phyloP scores from a whole-genome alignment of 2,329 filamentous ascomycete species.

The Fusarium tuaranense region DNA sequence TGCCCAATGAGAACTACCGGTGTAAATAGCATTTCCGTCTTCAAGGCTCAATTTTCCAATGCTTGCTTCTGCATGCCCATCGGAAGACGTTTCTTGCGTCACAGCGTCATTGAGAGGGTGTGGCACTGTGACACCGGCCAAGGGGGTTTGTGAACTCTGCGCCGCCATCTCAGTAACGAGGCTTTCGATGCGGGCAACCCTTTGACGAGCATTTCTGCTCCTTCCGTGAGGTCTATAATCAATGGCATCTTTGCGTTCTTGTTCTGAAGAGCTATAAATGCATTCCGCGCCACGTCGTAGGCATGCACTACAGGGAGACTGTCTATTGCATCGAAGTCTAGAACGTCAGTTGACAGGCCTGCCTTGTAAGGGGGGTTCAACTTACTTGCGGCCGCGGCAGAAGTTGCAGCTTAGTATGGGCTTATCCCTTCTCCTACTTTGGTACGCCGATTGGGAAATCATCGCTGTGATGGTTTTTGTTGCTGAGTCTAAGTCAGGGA shows the following conservation, averaged over 20 bases:
- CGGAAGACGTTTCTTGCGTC: background rate
- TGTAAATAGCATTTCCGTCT: slow-evolving; percentile 1
- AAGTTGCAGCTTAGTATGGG: background rate
- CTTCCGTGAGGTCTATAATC: slow-evolving; percentile 24
- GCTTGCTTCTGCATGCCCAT: background rate
- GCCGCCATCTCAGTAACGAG: slow-evolving; percentile 27
- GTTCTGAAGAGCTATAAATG: slow-evolving; percentile 20
- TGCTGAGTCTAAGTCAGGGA: too few relatives aligned
- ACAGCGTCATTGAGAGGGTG: background rate
- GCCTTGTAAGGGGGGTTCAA: background rate
- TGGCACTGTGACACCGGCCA: background rate
- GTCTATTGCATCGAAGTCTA: slow-evolving; percentile 23
- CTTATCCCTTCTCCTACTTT: background rate
- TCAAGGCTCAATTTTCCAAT: background rate
- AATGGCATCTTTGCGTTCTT: slow-evolving; percentile 30
- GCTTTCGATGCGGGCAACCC: slow-evolving; percentile 30
- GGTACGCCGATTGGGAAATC: background rate
- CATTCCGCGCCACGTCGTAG: slow-evolving; percentile 8
- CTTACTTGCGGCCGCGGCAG: background rate
- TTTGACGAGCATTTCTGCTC: slow-evolving; percentile 27
- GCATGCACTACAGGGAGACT: slow-evolving; percentile 22
- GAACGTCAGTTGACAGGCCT: background rate
- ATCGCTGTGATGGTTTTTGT: background rate
- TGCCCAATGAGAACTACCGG: slow-evolving; percentile 23
- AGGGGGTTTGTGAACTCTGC: background rate